These are phyloP conservation scores for Podaxis mareebaensis DNA, from an alignment of 768 basidiomycete species.

Conservation along the genomic window DNA sequence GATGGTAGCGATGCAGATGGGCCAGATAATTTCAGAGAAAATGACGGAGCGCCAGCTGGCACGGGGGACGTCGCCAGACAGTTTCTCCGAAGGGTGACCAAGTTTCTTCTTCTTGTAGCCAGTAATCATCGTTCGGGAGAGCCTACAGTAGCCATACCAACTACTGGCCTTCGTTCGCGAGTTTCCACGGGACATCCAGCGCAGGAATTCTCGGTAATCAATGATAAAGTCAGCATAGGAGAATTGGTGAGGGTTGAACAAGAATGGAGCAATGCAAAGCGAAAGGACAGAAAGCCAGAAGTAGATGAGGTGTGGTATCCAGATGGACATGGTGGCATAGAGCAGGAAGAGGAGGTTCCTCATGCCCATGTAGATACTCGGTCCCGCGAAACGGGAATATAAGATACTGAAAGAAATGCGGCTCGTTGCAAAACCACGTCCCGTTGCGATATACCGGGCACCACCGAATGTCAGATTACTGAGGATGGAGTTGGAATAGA, in stretches of 20 bases:
- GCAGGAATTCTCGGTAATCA: constrained; percentile 96
- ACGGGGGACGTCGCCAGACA: constrained; percentile 92
- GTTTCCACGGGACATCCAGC: constrained; percentile 99
- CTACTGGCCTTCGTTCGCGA: constrained; percentile 95
- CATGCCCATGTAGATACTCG: constrained; percentile 99
- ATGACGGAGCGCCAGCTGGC: constrained; percentile 86
- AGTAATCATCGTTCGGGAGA: constrained; percentile 96
- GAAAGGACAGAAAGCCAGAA: constrained; percentile 98
- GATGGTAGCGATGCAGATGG: constrained; percentile 71
- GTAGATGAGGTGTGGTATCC: constrained; percentile 95
- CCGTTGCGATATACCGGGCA: constrained; percentile 98
- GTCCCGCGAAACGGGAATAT: constrained; percentile 98
- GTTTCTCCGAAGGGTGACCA: constrained; percentile 95
- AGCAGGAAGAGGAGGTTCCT: constrained; percentile 88
- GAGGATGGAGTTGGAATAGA: constrained; percentile 95
- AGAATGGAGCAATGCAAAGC: constrained; percentile 93
- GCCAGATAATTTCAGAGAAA: constrained; percentile 81
- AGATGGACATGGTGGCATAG: constrained; percentile 89
- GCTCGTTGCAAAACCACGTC: constrained; percentile 97
- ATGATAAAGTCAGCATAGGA: constrained; percentile 96
- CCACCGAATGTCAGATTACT: constrained; percentile 98
- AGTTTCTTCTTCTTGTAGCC: constrained; percentile 99
- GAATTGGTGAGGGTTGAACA: constrained; percentile 99
- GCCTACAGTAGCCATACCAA: constrained; percentile 99
- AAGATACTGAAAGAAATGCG: constrained; percentile 95